Conservation (phyloP, 805 yeast species). For the Kuraishia hungarica region DNA sequence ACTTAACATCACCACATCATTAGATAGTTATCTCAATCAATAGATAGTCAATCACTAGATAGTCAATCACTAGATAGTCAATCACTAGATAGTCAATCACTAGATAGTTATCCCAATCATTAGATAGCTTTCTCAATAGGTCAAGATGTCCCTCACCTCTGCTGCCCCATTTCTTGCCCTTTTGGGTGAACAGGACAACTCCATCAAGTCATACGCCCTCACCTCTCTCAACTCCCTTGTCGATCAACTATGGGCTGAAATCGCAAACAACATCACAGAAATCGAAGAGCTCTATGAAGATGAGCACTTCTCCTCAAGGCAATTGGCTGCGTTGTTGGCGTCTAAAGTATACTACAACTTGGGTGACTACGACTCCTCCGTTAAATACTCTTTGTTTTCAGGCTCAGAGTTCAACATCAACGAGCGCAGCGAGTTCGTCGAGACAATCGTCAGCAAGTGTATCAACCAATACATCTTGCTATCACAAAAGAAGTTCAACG, state of each 20-base stretch:
- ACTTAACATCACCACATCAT: too few species aligned
- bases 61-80: too few species aligned
- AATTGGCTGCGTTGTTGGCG: slow-evolving; percentile 84
- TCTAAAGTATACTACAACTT: slow-evolving; percentile 86
- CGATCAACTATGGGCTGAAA: slow-evolving; percentile 95
- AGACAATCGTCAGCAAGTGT: slow-evolving; percentile 90
- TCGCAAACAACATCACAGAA: slow-evolving; percentile 80
- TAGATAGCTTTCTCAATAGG: too few species aligned
- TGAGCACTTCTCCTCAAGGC: slow-evolving; percentile 61
- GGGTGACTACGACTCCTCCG: slow-evolving; percentile 90
- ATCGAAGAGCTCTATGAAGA: slow-evolving; percentile 92
- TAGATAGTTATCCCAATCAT: too few species aligned
- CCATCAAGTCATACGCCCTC: slow-evolving; percentile 78
- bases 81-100: too few species aligned
- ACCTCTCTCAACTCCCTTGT: slow-evolving; percentile 72
- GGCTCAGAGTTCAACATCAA: slow-evolving; percentile 70
- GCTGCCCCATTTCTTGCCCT: slow-evolving; percentile 92
- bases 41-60: too few species aligned
- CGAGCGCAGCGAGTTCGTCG: slow-evolving; percentile 77
- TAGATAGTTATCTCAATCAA: too few species aligned
- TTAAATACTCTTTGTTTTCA: slow-evolving; percentile 79
- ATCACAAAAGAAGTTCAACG: slow-evolving; percentile 39
- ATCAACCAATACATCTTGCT: slow-evolving; percentile 70
- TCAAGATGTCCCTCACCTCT: slow-evolving; percentile 38
- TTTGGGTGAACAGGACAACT: slow-evolving; percentile 70